Conservation (phyloP, 768 basidiomycete species). For the Phaeotremella skinneri region DNA sequence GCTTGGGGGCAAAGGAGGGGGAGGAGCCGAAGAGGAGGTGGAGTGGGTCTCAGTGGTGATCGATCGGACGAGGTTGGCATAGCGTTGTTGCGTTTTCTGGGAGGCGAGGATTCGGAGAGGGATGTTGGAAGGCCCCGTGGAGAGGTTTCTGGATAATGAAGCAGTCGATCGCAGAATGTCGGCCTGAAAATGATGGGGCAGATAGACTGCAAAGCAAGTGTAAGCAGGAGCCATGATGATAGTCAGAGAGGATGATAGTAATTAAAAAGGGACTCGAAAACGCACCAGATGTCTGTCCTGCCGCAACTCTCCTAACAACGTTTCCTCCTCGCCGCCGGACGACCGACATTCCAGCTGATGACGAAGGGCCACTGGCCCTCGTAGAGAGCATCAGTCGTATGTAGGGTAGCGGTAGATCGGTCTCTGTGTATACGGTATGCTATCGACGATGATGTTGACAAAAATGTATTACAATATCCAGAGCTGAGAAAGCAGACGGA, state of each 20-base stretch:
- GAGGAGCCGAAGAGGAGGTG: constrained; percentile 7
- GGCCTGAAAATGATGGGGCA: not conserved
- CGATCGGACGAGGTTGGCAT: constrained; percentile 7
- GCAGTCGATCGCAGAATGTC: not conserved
- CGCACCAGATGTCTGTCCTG: not conserved
- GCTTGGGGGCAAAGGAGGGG: constrained; percentile 16
- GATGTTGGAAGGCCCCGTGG: not conserved
- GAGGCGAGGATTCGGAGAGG: constrained; percentile 1
- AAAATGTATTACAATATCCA: too few relatives aligned
- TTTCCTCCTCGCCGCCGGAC: constrained; percentile 4
- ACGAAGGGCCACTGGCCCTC: not conserved
- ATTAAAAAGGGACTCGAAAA: too few relatives aligned
- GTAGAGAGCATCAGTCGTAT: not conserved
- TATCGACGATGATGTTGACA: too few relatives aligned
- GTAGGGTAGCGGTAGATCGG: too few relatives aligned
- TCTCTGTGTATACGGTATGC: too few relatives aligned
- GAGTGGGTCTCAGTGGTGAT: constrained; percentile 20
- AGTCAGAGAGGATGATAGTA: too few relatives aligned
- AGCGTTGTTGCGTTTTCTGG: constrained; percentile 6
- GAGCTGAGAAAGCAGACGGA: not conserved
- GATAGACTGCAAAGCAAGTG: not conserved
- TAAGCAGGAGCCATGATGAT: not conserved
- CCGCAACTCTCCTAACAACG: not conserved
- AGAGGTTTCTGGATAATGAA: not conserved
- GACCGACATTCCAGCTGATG: not conserved